A percentile compares a stretch with the other conserved stretches of the same genome.
phyloP scores from a whole-genome alignment of 331 rosid genomes.

The Arachis monticola region DNA sequence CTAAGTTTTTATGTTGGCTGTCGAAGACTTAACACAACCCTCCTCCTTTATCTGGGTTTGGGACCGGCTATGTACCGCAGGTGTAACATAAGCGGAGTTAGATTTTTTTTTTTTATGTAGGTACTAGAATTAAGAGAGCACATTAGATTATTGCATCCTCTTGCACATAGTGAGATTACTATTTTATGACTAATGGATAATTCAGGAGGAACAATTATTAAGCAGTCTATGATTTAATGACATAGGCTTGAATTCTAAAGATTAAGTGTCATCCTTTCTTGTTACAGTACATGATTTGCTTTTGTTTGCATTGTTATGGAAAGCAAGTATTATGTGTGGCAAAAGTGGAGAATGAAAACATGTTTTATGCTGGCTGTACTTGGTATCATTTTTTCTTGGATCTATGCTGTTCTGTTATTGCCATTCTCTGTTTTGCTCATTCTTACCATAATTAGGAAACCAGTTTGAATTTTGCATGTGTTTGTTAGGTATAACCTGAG shows the following conservation, averaged over 20 bases:
- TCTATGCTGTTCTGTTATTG: conserved; percentile 3
- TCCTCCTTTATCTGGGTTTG: no score
- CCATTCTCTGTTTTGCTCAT: conserved; percentile 14
- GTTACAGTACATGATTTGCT: conserved; percentile 13
- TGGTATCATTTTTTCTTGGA: conserved; percentile 23
- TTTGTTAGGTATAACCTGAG: conserved; percentile 7
- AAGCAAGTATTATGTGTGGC: neutral
- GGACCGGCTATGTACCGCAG: no score
- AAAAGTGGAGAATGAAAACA: conserved; percentile 18
- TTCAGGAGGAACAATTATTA: neutral
- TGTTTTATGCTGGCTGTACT: neutral
- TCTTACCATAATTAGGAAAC: conserved; percentile 9
- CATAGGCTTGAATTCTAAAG: neutral
- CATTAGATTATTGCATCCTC: neutral
- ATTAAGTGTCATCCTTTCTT: conserved; percentile 18
- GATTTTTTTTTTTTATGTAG: neutral
- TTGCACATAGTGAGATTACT: neutral
- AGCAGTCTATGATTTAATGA: neutral
- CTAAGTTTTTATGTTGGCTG: no score
- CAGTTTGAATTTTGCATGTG: conserved; percentile 22
- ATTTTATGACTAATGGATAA: neutral
- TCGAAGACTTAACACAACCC: no score
- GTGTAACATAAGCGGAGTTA: no score
- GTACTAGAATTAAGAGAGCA: neutral
- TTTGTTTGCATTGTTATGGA: conserved; percentile 10